Percentiles rank a stretch among this genome's conserved stretches.
Evolutionary conservation across 2,329 filamentous ascomycete species (phyloP).

Genomic region (Colletotrichum sp.): DNA sequence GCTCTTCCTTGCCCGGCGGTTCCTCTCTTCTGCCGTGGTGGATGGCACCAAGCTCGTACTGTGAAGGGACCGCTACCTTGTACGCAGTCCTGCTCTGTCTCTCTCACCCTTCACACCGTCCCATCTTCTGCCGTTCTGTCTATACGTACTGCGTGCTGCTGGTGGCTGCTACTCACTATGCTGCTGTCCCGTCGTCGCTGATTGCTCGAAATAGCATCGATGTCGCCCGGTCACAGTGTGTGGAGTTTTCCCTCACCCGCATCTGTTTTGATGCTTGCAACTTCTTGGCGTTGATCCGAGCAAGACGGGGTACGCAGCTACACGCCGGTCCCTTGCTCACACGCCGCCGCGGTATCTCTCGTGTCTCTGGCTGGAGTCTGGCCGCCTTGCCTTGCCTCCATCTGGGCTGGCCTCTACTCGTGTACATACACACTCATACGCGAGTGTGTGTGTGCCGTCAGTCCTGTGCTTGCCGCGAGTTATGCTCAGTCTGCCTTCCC

Average conservation of each 20-base stretch:
- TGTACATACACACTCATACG: neutral
- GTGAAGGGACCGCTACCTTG: neutral
- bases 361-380: constrained; percentile 3
- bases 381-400: constrained; percentile 13
- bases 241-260: constrained; percentile 20
- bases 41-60: neutral
- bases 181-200: constrained; percentile 5
- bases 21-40: neutral
- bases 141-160: neutral
- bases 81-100: neutral
- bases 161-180: neutral
- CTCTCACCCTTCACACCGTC: neutral
- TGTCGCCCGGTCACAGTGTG: constrained; percentile 21
- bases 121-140: neutral
- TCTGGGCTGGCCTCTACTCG: neutral
- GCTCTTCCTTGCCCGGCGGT: neutral
- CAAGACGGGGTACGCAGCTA: constrained; percentile 21
- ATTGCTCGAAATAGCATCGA: constrained; percentile 20
- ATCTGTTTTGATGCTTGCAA: constrained; percentile 22
- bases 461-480: neutral
- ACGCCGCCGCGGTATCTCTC: constrained; percentile 16
- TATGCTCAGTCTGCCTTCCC: constrained; percentile 5
- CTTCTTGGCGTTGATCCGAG: constrained; percentile 23
- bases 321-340: constrained; percentile 20
- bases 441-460: neutral